Percentiles rank a stretch among this genome's conserved stretches.
phyloP scores from a whole-genome alignment of 345 rosid species.

The Toxicodendron radicans region DNA sequence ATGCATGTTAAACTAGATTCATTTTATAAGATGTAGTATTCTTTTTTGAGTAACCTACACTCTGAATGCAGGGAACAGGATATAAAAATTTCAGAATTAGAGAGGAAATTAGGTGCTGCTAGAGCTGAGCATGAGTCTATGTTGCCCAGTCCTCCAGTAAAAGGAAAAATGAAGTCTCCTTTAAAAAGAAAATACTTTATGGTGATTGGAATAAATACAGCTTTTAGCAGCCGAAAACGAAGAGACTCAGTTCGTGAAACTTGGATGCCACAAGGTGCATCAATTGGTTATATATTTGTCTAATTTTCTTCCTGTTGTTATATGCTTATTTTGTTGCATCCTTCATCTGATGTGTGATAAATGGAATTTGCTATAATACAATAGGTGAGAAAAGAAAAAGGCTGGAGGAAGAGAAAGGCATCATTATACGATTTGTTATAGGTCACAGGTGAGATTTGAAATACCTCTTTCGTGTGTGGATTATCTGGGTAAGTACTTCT shows the following conservation, averaged over 20 bases:
- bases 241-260: slow-evolving; percentile 85
- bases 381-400: slow-evolving; percentile 60
- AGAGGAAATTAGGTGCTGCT: slow-evolving; percentile 45
- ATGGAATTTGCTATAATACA: slow-evolving; percentile 4
- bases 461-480: neutral
- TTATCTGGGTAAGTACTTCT: neutral
- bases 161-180: slow-evolving; percentile 24
- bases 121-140: no score
- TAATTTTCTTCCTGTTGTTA: neutral
- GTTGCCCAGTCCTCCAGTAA: slow-evolving; percentile 12
- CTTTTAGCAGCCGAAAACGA: slow-evolving; percentile 76
- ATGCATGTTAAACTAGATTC: neutral
- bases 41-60: slow-evolving; percentile 8
- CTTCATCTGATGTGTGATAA: slow-evolving; percentile 1
- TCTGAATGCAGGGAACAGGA: slow-evolving; percentile 47
- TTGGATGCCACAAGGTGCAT: slow-evolving; percentile 93
- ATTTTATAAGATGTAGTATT: neutral
- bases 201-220: slow-evolving; percentile 91
- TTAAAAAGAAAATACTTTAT: slow-evolving; percentile 55
- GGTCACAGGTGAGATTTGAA: slow-evolving; percentile 69
- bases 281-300: slow-evolving; percentile 5
- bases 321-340: neutral
- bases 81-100: slow-evolving; percentile 40
- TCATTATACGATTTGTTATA: slow-evolving; percentile 79
- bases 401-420: slow-evolving; percentile 79